A percentile compares a stretch with the other conserved stretches of the same genome.
These are phyloP conservation scores for Bretschneidera sinensis DNA, from an alignment of 345 rosid species.

Conservation along the genomic window DNA sequence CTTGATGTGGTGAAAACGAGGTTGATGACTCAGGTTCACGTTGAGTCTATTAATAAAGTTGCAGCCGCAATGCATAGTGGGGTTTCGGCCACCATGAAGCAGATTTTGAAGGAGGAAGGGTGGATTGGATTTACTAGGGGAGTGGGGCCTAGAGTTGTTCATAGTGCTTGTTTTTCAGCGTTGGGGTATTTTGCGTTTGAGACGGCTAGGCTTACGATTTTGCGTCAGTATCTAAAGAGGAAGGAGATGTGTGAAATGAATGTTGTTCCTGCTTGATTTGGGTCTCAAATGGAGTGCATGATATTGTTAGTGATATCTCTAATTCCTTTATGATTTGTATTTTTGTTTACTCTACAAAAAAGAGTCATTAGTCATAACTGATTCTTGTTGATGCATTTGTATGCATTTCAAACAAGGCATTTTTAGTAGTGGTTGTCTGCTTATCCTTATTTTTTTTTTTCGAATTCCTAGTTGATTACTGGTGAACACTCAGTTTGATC, in stretches of 20 bases:
- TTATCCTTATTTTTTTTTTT: not conserved
- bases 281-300: not conserved
- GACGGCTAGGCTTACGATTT: conserved; percentile 76
- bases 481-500: not conserved
- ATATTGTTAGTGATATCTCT: not conserved
- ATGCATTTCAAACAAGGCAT: not conserved
- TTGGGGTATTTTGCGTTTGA: conserved; percentile 92
- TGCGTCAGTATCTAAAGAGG: conserved; percentile 63
- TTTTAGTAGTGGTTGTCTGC: not conserved
- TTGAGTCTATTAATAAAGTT: conserved; percentile 38
- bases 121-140: conserved; percentile 81
- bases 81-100: conserved; percentile 55
- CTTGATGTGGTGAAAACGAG: conserved; percentile 91
- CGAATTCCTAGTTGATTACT: not conserved
- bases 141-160: conserved; percentile 84
- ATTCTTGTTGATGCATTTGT: not conserved
- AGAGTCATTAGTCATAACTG: not conserved
- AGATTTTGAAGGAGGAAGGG: conserved; percentile 88
- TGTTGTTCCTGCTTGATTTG: conserved; percentile 24
- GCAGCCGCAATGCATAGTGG: conserved; percentile 65
- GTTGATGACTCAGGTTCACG: conserved; percentile 79
- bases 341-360: no score
- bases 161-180: conserved; percentile 89
- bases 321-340: not conserved
- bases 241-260: conserved; percentile 41